Evolutionary conservation across 306 rosid genomes (phyloP), one percentile per base, ranked within the genome.

Genomic region (Sindora glabra): DNA sequence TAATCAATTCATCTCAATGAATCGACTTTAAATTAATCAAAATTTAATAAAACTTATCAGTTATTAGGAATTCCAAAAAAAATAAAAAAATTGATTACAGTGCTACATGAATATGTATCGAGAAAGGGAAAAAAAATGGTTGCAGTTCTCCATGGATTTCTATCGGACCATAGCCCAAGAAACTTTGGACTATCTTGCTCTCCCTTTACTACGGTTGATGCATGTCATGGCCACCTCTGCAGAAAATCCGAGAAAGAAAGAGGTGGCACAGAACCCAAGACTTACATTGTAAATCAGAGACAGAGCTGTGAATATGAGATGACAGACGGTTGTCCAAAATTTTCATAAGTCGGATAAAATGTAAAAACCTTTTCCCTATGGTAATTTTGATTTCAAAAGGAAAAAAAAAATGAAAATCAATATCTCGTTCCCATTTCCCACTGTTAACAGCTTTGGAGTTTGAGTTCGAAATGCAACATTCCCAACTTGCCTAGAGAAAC

Each of bases 171-270:
- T 15, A 45, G 30, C 69, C 3, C 17, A 3, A 12, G 25, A 48
- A 26, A 30, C 53, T 74, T 77, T 62, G 68, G 76, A 78, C 67
- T 39, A 16, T 26, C 21, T 46, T 25, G 14, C 5, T 8, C 11
- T 19, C 33, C 51, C 42, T 32, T 13, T 22, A 10, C 48, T 19
- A 12, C 46, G 30, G 29, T 27, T 56, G 65, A 38, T 29, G 52
- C 68, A 61, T 69, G 82, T 75, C 80, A 80, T 81, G 90, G 81
- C 88, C 84, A 67, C 79, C 81, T 64, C 84, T 87, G 92, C 77
- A 70, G 78, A 71, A n/a, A 79, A 62, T 51, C 82, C 75, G 87
- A 84, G 80, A 76, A 66, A 77, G 80, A 78, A 69, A 72, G 77
- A 78, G 67, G 44, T 27, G 95, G 95, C 95, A 87, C 96, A 62